A percentile compares a stretch with the other conserved stretches of the same genome.
Evolutionary conservation across 345 rosid species (phyloP).

Genomic region (Hypericum perforatum): DNA sequence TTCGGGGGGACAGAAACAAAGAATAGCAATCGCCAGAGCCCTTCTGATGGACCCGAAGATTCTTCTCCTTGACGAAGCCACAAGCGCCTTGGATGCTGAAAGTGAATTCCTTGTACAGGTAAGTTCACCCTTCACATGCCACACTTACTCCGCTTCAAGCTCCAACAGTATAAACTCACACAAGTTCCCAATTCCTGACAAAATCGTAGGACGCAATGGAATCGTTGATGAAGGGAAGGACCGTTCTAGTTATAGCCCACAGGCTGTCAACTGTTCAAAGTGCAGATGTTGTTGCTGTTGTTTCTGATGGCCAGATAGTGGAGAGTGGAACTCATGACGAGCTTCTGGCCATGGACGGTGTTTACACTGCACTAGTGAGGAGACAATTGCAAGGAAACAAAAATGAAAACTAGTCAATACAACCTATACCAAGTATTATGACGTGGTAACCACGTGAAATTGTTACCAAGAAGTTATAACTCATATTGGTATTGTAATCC

Average conservation of each 20-base stretch:
- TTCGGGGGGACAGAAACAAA: slow-evolving; percentile 93
- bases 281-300: slow-evolving; percentile 75
- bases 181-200: no score
- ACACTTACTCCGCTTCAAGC: no score
- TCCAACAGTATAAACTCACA: no score
- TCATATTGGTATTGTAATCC: no score
- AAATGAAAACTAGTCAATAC: no score
- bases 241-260: slow-evolving; percentile 93
- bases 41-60: slow-evolving; percentile 79
- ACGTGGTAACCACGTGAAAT: no score
- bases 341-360: slow-evolving; percentile 38
- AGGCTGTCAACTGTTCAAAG: slow-evolving; percentile 80
- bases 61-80: slow-evolving; percentile 85
- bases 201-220: slow-evolving; percentile 81
- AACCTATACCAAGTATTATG: no score
- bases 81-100: slow-evolving; percentile 93
- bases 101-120: slow-evolving; percentile 95
- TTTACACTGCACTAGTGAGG: slow-evolving; percentile 62
- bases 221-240: slow-evolving; percentile 84
- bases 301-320: slow-evolving; percentile 69
- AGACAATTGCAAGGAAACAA: slow-evolving; percentile 48
- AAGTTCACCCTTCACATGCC: background rate
- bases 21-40: slow-evolving; percentile 88
- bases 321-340: slow-evolving; percentile 38
- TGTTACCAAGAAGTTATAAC: no score